Base-by-base conservation (phyloP, 768 basidiomycete species). In the Trametes elegans region DNA sequence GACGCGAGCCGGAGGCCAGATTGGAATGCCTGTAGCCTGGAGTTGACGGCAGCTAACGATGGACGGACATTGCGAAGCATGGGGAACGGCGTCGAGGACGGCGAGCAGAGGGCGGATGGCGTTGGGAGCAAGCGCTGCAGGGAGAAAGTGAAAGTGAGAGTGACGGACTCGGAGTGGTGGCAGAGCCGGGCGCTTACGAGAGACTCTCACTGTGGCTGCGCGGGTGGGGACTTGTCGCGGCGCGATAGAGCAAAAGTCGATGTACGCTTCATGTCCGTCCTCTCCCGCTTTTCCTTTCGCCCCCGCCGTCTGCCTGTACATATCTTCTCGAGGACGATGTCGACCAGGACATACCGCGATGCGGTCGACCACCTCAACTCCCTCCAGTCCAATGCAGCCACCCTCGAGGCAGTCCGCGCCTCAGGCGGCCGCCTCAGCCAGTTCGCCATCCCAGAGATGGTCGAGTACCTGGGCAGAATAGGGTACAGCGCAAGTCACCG, bases 341-440 rank as follows among this genome's bases (percentile, higher is more conserved):
- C 84, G 24, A 73, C 77, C 26, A 76, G 81, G 62, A 79, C 83
- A 3, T 93, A 93, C 66, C 75, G 77, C 63, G 85, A 90, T 61
- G 91, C 91, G 0, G 74, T 93, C 38, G 79, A 83, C 39, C 73
- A 76, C 56, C 76, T 93, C 43, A 93, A 94, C 69, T 76, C 86
- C 32, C 76, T 93, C 2, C 95, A 99, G 69, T 89, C 88, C 26
- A 99, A 98, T 77, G 93, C 93, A 16, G 91, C 93, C n/a, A 82
- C 85, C 19, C 76, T 99, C 21, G 93, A 94, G 26, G 90, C 89
- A 18, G 79, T 87, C 31, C 84, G 90, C 34, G 85, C 87, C 31
- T 81, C 85, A 7, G 89, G 90, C 2, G 83, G 82, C 5, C 76
- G 76, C 26, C 71, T 76, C 43, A 79, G 71, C 49, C 71, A 73